Percentiles rank a stretch among this genome's conserved stretches.
Evolutionary conservation across 495 filamentous ascomycete species (phyloP).

Genomic region (Tetracladium setigerum): DNA sequence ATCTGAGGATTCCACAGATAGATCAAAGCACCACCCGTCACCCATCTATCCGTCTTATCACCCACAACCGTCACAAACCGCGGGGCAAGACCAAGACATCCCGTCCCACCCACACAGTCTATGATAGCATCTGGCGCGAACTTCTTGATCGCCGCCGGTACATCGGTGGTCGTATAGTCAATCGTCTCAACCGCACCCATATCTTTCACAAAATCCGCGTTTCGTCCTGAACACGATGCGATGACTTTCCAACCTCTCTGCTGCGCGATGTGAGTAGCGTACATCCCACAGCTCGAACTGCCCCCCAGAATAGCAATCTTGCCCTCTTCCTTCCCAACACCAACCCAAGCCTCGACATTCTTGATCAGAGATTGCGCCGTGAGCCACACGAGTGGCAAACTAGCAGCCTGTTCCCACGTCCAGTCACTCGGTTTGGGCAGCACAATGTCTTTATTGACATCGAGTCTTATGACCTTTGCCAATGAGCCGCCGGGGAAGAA

Average conservation of each 20-base stretch:
- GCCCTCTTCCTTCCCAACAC: conserved; percentile 14
- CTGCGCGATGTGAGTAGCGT: neutral
- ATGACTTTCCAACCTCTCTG: conserved; percentile 20
- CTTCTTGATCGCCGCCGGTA: neutral
- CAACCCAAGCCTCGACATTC: conserved; percentile 5
- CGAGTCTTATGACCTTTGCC: conserved; percentile 32
- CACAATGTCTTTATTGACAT: conserved; percentile 28
- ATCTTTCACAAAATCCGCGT: conserved; percentile 17
- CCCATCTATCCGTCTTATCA: conserved; percentile 17
- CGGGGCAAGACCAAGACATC: conserved; percentile 1
- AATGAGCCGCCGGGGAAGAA: conserved; percentile 22
- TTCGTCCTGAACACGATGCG: conserved; percentile 22
- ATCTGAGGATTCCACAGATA: conserved; percentile 19
- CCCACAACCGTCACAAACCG: conserved; percentile 24
- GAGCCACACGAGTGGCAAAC: conserved; percentile 30
- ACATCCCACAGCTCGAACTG: conserved; percentile 11
- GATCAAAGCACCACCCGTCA: conserved; percentile 20
- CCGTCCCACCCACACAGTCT: conserved; percentile 23
- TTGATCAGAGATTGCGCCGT: conserved; percentile 38
- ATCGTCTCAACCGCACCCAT: conserved; percentile 26
- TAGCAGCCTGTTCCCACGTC: conserved; percentile 28
- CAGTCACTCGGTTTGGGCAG: conserved; percentile 24
- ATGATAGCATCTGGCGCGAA: conserved; percentile 12
- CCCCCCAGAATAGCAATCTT: conserved; percentile 7
- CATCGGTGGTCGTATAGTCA: conserved; percentile 22